A percentile compares a stretch with the other conserved stretches of the same genome.
Evolutionary conservation across 495 filamentous ascomycete species (phyloP).

Genomic region (Aspergillus ostianus): DNA sequence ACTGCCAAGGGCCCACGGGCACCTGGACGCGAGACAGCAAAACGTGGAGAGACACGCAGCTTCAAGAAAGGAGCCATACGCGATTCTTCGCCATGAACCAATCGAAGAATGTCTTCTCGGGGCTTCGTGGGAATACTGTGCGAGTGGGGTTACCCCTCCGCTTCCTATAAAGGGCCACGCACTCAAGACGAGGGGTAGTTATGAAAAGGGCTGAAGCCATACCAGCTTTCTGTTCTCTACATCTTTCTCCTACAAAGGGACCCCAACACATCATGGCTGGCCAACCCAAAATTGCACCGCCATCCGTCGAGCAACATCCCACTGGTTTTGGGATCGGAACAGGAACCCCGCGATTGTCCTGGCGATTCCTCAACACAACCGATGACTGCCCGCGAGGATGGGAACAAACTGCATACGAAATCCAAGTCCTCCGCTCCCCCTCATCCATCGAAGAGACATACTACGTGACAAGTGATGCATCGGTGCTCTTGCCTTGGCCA

Average conservation of each 20-base stretch:
- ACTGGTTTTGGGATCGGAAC: conserved; percentile 30
- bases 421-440: conserved; percentile 24
- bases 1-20: neutral
- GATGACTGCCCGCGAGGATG: conserved; percentile 19
- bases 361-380: conserved; percentile 27
- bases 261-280: conserved; percentile 2
- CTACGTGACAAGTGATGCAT: conserved; percentile 23
- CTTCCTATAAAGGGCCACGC: no score
- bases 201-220: neutral
- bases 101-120: neutral
- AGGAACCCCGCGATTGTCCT: conserved; percentile 33
- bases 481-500: conserved; percentile 53
- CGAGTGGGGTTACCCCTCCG: neutral
- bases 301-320: conserved; percentile 34
- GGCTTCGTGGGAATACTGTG: conserved; percentile 3
- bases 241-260: neutral
- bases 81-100: neutral
- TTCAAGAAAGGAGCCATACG: neutral
- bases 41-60: neutral
- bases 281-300: conserved; percentile 14
- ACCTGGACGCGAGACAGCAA: neutral
- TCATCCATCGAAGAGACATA: conserved; percentile 17
- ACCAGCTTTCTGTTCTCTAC: neutral
- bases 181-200: no score
- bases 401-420: conserved; percentile 37